phyloP scores from a whole-genome alignment of 768 basidiomycete species.

The Mrakia gelida region DNA sequence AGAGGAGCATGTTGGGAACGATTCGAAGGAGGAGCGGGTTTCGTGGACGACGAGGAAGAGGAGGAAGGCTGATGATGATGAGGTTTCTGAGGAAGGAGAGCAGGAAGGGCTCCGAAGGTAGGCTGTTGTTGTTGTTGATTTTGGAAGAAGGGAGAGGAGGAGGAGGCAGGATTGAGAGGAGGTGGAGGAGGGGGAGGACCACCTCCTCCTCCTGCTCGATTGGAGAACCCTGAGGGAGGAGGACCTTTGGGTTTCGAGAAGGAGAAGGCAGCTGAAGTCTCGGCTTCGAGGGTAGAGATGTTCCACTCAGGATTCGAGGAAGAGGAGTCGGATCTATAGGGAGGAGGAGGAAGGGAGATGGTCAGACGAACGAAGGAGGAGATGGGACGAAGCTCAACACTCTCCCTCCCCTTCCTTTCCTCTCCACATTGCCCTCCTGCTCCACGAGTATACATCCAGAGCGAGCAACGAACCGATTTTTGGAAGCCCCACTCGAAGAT shows the following conservation, averaged over 20 bases:
- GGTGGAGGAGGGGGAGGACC: neutral
- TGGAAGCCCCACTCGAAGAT: neutral
- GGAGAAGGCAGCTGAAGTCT: neutral
- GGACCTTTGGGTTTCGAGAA: neutral
- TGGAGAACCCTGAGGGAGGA: neutral
- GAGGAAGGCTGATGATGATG: neutral
- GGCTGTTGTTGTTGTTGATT: neutral
- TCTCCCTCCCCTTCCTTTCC: neutral
- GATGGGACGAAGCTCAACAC: constrained; percentile 1
- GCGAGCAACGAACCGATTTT: neutral
- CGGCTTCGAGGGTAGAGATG: neutral
- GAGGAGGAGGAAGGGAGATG: neutral
- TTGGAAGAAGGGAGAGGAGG: neutral
- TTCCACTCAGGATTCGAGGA: neutral
- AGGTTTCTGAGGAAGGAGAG: neutral
- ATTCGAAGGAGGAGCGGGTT: neutral
- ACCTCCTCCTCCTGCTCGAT: neutral
- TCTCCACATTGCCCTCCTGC: neutral
- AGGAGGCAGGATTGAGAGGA: neutral
- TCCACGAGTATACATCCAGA: neutral
- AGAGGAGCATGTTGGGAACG: neutral
- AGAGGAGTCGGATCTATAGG: neutral
- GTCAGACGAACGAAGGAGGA: neutral
- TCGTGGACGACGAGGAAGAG: neutral
- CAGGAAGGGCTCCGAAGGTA: neutral